phyloP scores from a whole-genome alignment of 352 stramenopile genomes.

The Phytophthora idaei region DNA sequence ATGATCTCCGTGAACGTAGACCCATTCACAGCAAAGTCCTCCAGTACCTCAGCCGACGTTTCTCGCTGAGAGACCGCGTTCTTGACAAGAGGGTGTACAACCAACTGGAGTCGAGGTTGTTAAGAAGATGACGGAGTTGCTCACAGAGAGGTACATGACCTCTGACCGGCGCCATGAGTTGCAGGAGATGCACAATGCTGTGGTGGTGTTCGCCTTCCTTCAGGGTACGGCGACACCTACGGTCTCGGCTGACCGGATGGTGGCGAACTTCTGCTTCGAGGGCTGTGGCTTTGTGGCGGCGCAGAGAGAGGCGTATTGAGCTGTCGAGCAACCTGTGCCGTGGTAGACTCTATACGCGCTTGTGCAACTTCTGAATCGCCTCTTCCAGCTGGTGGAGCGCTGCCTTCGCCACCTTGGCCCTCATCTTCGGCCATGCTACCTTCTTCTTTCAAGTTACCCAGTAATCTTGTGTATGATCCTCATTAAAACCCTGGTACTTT shows the following conservation, averaged over 20 bases:
- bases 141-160: not conserved
- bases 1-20: not conserved
- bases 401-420: no score
- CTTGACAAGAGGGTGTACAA: not conserved
- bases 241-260: not conserved
- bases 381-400: no score
- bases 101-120: not conserved
- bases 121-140: not conserved
- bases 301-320: not conserved
- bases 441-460: no score
- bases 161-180: not conserved
- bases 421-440: no score
- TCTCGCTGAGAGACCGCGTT: not conserved
- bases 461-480: no score
- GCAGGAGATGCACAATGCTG: not conserved
- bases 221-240: not conserved
- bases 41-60: not conserved
- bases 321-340: not conserved
- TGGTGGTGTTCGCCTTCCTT: not conserved
- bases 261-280: not conserved
- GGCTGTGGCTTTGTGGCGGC: not conserved
- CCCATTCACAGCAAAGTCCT: not conserved
- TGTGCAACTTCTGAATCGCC: no score
- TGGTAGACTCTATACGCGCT: not conserved
- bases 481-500: no score